phyloP scores from a whole-genome alignment of 352 stramenopile genomes.

The Phytophthora lateralis region DNA sequence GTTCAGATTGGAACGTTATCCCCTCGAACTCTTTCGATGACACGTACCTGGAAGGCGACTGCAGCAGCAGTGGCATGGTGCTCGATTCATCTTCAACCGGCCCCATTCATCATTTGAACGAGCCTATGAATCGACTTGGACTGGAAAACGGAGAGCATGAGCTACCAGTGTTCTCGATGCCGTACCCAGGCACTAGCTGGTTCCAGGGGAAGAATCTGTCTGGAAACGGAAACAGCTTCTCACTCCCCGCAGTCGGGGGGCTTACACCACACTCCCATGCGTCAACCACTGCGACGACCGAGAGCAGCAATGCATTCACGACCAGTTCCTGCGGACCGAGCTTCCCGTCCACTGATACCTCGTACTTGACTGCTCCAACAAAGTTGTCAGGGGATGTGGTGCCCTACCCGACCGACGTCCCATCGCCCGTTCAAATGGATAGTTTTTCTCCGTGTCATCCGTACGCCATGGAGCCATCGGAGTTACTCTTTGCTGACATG shows the following conservation, averaged over 20 bases:
- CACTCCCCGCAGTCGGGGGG: constrained; percentile 26
- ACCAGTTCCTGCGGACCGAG: constrained; percentile 21
- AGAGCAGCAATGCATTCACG: constrained; percentile 17
- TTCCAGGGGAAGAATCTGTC: constrained; percentile 28
- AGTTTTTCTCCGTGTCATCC: constrained; percentile 42
- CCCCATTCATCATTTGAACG: constrained; percentile 33
- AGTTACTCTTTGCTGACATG: constrained; percentile 52
- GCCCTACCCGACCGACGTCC: constrained; percentile 21
- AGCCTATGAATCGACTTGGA: constrained; percentile 36
- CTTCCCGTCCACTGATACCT: constrained; percentile 11
- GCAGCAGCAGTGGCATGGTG: constrained; percentile 22
- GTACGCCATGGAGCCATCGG: constrained; percentile 34
- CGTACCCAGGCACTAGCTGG: constrained; percentile 40
- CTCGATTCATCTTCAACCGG: constrained; percentile 19
- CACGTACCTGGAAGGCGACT: constrained; percentile 40
- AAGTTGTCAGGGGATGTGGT: constrained; percentile 19
- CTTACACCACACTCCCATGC: constrained; percentile 23
- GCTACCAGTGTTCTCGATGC: constrained; percentile 37
- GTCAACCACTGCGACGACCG: constrained; percentile 11
- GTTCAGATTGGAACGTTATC: constrained; percentile 40
- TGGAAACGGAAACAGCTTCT: constrained; percentile 17
- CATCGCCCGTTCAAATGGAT: constrained; percentile 50
- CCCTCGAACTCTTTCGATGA: constrained; percentile 43
- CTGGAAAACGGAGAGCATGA: constrained; percentile 33
- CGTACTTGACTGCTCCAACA: constrained; percentile 15